Conservation (phyloP, 2,329 filamentous ascomycete genomes). For the Chrysoporthe austroafricana region DNA sequence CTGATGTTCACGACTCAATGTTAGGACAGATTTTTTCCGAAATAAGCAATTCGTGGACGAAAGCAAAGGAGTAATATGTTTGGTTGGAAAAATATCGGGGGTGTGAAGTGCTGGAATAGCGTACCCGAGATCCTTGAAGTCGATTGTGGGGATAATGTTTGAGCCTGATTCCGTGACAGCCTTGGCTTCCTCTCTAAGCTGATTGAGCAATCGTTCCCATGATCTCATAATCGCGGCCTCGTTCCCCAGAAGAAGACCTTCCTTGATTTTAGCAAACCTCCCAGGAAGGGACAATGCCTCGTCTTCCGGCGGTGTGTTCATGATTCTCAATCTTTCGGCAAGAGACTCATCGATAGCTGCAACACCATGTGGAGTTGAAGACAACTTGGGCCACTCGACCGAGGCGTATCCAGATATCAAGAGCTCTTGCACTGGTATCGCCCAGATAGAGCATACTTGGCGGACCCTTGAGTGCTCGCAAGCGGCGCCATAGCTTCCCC, state of each 20-base stretch:
- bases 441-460: not conserved
- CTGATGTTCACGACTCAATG: not conserved
- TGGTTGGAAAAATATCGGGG: not conserved
- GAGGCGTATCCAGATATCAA: conserved; percentile 3
- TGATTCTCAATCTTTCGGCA: conserved; percentile 11
- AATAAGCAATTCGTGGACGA: not conserved
- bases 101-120: not conserved
- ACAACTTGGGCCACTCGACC: not conserved
- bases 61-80: not conserved
- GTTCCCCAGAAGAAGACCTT: conserved; percentile 42
- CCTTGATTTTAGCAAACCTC: conserved; percentile 47
- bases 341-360: not conserved
- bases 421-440: not conserved
- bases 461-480: not conserved
- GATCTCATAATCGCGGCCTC: conserved; percentile 43
- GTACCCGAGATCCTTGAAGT: conserved; percentile 43
- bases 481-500: not conserved
- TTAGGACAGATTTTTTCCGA: not conserved
- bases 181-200: conserved; percentile 43
- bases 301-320: conserved; percentile 23
- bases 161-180: conserved; percentile 39
- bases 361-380: not conserved
- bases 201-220: conserved; percentile 45
- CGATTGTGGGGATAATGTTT: conserved; percentile 47
- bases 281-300: conserved; percentile 40